Base-by-base conservation (phyloP, 2,329 filamentous ascomycete genomes). In the Paracorniculantispora psalliotae region DNA sequence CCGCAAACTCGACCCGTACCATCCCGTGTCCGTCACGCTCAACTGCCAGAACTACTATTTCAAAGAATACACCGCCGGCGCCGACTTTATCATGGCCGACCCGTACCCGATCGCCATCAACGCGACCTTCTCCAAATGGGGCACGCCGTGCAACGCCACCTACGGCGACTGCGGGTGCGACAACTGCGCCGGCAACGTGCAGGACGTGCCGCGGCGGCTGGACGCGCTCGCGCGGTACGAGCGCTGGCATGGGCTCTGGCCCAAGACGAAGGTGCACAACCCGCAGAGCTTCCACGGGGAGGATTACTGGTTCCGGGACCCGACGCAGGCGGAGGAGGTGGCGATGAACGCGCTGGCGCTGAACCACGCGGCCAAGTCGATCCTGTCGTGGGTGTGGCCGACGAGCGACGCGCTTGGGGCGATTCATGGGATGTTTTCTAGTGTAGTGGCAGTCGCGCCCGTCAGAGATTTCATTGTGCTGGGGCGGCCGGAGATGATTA, bases 31-130 rank as follows among this genome's bases (percentile, higher is more conserved):
- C 1, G 72, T 86, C 4, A 80, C 79, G 1, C 76, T 87, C 47
- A 87, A 86, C 71, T 87, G 84, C 73, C 76, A 79, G 57, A 80
- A 87, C 70, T 86, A 83, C 70, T 79, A 85, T 69, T 87, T 83
- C 67, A 69, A 71, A 2, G 69, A 79, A 13, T 87, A 87, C 71
- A 73, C 78, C 0, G 67, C 71, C 2, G 81, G 80, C 19, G 78
- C 81, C 4, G 84, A 87, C 66, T 79, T 86, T 63, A 69, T 87
- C 62, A 81, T 86, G 74, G 77, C 78, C 30, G 84, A 87, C 64
- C 77, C 78, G 0, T 87, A 87, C 67, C 83, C 84, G 0, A 76
- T 87, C 61, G 81, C 77, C 30, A 79, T 81, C 63, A 84, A 85
- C 69, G 71, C 77, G 4, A 80, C 75, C 2, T 83, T 73, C 63